Evolutionary conservation across 805 yeast species (phyloP), one percentile per base, ranked within the genome.

Genomic region (Kazachstania martiniae): DNA sequence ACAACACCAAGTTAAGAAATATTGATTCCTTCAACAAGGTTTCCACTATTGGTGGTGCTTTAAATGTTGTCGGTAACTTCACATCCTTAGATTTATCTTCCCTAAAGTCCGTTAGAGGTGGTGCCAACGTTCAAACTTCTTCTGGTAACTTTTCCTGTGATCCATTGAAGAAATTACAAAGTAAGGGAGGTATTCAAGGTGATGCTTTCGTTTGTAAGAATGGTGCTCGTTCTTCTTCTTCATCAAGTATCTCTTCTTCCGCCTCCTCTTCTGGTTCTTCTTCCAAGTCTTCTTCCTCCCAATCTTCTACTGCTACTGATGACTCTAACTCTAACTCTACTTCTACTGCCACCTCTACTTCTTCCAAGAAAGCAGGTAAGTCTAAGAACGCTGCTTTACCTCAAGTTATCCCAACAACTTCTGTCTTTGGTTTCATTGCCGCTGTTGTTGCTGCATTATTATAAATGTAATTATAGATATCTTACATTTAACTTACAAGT

Each of bases 181-280:
- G 65, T 53, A 68, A 70, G 49, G 91, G 93, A 63, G 83, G 71
- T 58, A 77, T 91, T 61, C 84, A 77, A 66, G 98, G 97, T 73
- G 85, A 85, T 68, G 67, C 74, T 48, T 87, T 74, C 68, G 70
- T 62, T 51, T 82, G 93, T 68, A 68, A 70, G 47, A 81, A 77
- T 61, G 77, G 76, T 43, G 56, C 72, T 30, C 49, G 65, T 21
- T 59, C 72, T 24, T 59, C 74, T 35, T 63, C 77, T 25, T 55
- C 62, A 37, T 49, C 58, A 28, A 44, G 57, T 37, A 40, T 58
- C 26, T 39, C 56, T 13, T 38, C 62, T 17, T 42, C 60, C 21
- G 31, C 58, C 26, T 21, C 46, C 15, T 26, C 51, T 15, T 34
- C 59, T 32, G 34, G 61, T 30, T 28, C 58, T 21, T 24, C 46